Evolutionary conservation across 2,329 filamentous ascomycete species (phyloP).

Genomic region (Achaetomium macrosporum): DNA sequence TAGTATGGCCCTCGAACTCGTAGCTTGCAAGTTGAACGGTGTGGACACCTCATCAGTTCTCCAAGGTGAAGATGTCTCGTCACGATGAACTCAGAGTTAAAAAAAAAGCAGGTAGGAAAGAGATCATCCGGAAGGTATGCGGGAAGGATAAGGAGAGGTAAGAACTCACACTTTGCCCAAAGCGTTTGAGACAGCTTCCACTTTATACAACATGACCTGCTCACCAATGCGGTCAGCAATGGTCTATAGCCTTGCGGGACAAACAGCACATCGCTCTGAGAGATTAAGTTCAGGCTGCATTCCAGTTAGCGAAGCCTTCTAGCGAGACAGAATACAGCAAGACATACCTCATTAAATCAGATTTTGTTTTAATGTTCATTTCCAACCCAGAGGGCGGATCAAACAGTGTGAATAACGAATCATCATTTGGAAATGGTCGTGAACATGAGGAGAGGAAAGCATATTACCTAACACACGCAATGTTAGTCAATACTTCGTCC

Average conservation of each 20-base stretch:
- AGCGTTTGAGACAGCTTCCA: background rate
- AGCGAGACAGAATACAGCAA: background rate
- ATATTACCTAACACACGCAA: constrained; percentile 27
- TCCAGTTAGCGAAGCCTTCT: constrained; percentile 13
- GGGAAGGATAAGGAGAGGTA: background rate
- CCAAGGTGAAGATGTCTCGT: constrained; percentile 56
- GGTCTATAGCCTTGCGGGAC: background rate
- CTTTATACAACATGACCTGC: constrained; percentile 15
- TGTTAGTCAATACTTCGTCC: constrained; percentile 23
- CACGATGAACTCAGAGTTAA: constrained; percentile 48
- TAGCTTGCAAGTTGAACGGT: constrained; percentile 2
- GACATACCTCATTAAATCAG: constrained; percentile 47
- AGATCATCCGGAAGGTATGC: constrained; percentile 44
- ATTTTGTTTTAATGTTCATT: constrained; percentile 50
- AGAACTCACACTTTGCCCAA: constrained; percentile 8
- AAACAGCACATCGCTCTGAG: background rate
- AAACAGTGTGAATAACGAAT: constrained; percentile 58
- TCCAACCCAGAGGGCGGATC: constrained; percentile 41
- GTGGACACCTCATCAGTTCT: constrained; percentile 47
- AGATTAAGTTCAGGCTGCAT: constrained; percentile 23
- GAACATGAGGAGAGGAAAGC: constrained; percentile 14
- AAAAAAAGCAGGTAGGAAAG: constrained; percentile 41
- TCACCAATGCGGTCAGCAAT: constrained; percentile 16
- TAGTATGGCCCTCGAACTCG: constrained; percentile 11
- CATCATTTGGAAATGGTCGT: constrained; percentile 38